Conservation (phyloP, 2,329 filamentous ascomycete genomes). For the Diaporthe nobilis region DNA sequence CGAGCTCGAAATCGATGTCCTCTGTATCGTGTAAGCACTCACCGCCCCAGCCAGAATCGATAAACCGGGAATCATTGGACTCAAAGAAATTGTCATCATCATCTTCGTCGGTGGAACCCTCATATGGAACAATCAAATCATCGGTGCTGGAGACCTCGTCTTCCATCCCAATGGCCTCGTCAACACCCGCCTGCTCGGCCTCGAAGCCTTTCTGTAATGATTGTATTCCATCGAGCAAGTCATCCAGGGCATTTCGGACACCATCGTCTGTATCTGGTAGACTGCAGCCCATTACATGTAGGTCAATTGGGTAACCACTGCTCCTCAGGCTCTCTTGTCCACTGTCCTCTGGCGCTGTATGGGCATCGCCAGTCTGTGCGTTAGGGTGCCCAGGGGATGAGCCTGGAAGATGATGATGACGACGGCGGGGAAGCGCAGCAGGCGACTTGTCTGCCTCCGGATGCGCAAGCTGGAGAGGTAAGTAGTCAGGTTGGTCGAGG, state of each 20-base stretch:
- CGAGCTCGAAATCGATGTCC: conserved; percentile 99
- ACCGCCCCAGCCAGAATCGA: conserved; percentile 81
- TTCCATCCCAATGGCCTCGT: conserved; percentile 42
- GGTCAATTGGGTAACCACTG: background rate
- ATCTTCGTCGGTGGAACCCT: conserved; percentile 62
- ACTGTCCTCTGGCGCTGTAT: conserved; percentile 4
- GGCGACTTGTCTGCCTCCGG: conserved; percentile 52
- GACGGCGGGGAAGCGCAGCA: conserved; percentile 47
- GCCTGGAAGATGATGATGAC: conserved; percentile 65
- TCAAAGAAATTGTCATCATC: conserved; percentile 73
- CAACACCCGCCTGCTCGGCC: conserved; percentile 42
- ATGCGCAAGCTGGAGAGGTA: conserved; percentile 47
- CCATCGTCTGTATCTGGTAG: background rate
- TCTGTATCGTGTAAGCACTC: conserved; percentile 94
- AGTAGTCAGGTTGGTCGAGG: conserved; percentile 54
- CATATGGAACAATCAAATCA: conserved; percentile 61
- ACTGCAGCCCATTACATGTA: background rate
- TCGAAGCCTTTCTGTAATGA: conserved; percentile 18
- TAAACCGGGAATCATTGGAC: conserved; percentile 70
- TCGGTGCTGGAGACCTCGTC: conserved; percentile 48
- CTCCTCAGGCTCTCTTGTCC: background rate
- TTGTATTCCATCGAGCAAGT: conserved; percentile 30
- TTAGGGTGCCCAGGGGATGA: conserved; percentile 55
- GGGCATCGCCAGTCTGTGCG: conserved; percentile 47
- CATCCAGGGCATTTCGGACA: conserved; percentile 24